phyloP scores from a whole-genome alignment of 371 early-diverging fungal species.

The Gilbertella persicaria region DNA sequence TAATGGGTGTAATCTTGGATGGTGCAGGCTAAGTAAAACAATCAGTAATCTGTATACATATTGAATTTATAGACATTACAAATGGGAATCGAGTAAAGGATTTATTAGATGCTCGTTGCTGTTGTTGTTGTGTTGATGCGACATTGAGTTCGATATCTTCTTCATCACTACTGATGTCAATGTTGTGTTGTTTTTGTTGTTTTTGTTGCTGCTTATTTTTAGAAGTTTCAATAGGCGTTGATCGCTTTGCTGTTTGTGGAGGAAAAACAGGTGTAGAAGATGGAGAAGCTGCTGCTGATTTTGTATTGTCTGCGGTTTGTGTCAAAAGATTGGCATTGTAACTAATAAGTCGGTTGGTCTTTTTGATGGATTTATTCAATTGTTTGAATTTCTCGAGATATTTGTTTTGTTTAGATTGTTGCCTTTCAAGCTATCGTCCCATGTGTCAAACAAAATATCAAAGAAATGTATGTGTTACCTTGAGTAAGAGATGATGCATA shows the following conservation, averaged over 20 bases:
- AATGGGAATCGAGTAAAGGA: too few relatives aligned
- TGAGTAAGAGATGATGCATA: slow-evolving; percentile 1
- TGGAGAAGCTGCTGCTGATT: not conserved
- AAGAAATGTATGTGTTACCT: slow-evolving; percentile 1
- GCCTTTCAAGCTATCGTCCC: slow-evolving; percentile 14
- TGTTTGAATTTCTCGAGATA: slow-evolving; percentile 19
- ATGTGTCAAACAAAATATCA: not conserved
- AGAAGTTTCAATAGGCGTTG: not conserved
- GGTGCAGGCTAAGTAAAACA: not conserved
- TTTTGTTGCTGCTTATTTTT: not conserved
- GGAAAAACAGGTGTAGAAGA: not conserved
- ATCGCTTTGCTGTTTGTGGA: slow-evolving; percentile 7
- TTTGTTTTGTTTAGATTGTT: slow-evolving; percentile 14
- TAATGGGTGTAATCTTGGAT: not conserved
- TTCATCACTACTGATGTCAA: not conserved
- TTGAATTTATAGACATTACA: too few relatives aligned
- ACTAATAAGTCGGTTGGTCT: slow-evolving; percentile 10
- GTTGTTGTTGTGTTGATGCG: not conserved
- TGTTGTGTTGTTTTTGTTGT: not conserved
- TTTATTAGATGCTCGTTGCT: not conserved
- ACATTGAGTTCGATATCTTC: not conserved
- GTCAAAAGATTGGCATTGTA: slow-evolving; percentile 13
- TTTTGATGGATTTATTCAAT: slow-evolving; percentile 11
- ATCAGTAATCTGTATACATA: too few relatives aligned
- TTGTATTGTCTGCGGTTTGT: not conserved